A percentile compares a stretch with the other conserved stretches of the same genome.
Evolutionary conservation across 2,329 filamentous ascomycete genomes (phyloP).

Genomic region (Colletotrichum limetticola): DNA sequence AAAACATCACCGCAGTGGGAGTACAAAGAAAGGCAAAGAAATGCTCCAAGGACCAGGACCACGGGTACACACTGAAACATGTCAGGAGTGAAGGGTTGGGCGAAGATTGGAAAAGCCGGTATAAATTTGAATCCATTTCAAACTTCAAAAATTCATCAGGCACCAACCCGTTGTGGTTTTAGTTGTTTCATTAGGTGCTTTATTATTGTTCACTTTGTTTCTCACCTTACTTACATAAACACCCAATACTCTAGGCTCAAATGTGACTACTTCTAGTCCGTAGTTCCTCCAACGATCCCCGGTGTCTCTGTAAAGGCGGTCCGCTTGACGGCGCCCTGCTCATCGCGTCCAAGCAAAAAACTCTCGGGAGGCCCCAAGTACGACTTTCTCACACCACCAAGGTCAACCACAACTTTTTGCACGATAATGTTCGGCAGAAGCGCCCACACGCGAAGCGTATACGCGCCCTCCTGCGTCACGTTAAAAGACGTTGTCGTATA

Average conservation of each 20-base stretch:
- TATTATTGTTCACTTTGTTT: not conserved
- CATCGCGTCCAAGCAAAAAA: slow-evolving; percentile 55
- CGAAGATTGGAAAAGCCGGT: not conserved
- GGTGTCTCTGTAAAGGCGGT: slow-evolving; percentile 48
- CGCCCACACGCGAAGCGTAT: slow-evolving; percentile 62
- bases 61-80: not conserved
- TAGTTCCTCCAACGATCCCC: slow-evolving; percentile 21
- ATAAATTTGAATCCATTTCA: not conserved
- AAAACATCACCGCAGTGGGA: not conserved
- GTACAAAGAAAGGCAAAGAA: not conserved
- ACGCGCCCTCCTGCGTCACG: slow-evolving; percentile 53
- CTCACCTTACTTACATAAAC: not conserved
- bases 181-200: not conserved
- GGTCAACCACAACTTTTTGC: slow-evolving; percentile 66
- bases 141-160: not conserved
- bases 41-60: not conserved
- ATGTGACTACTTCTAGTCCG: not conserved
- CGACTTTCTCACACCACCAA: slow-evolving; percentile 64
- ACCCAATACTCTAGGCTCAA: not conserved
- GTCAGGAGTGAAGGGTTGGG: not conserved
- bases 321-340: slow-evolving; percentile 47
- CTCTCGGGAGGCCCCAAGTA: slow-evolving; percentile 69
- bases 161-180: not conserved
- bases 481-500: slow-evolving; percentile 57
- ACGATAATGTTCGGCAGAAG: slow-evolving; percentile 63